phyloP scores from a whole-genome alignment of 2,329 filamentous ascomycete species.

The Pseudogymnoascus sp. region DNA sequence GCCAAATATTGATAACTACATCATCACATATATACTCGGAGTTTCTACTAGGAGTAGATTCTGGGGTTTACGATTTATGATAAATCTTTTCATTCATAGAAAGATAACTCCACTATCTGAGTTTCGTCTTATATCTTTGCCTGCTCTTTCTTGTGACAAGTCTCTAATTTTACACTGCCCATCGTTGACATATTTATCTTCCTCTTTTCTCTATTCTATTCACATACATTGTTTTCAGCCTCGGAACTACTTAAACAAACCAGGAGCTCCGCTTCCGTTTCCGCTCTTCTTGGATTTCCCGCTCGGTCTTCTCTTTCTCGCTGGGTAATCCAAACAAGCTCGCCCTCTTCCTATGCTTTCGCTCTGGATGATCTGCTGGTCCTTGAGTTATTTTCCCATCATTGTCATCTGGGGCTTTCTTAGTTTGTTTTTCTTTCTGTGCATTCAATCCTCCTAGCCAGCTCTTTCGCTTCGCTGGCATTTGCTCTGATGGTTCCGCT shows the following conservation, averaged over 20 bases:
- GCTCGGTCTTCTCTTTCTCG: background rate
- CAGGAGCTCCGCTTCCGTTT: background rate
- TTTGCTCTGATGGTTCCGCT: background rate
- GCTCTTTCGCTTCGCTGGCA: background rate
- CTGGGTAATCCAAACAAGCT: background rate
- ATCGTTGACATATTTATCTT: background rate
- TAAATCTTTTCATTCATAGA: background rate
- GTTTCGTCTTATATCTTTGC: background rate
- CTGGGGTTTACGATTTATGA: slow-evolving; percentile 6
- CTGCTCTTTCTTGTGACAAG: background rate
- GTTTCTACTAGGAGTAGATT: background rate
- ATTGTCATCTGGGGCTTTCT: background rate
- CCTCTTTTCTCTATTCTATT: background rate
- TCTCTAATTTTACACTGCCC: background rate
- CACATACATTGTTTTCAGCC: background rate
- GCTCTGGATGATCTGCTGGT: background rate
- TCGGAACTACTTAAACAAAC: background rate
- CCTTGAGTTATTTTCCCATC: background rate
- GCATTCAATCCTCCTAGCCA: background rate
- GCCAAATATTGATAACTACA: background rate
- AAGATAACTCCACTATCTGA: background rate
- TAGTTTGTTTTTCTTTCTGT: background rate
- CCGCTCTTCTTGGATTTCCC: background rate
- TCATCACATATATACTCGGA: background rate
- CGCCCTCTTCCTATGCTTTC: background rate